phyloP scores from a whole-genome alignment of 2,329 filamentous ascomycete species.

The Epichloe hybrida region DNA sequence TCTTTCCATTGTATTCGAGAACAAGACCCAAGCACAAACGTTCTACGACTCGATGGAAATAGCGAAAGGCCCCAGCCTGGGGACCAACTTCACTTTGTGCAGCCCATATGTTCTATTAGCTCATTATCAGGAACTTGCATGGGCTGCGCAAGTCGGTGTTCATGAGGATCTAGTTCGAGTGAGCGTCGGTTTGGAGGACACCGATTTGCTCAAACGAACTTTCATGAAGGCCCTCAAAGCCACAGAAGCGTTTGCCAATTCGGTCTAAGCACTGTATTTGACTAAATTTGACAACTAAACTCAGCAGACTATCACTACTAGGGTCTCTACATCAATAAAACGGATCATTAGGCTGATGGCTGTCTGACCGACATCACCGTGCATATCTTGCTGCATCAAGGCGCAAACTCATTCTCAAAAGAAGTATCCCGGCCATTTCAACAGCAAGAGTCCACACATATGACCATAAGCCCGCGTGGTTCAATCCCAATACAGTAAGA shows the following conservation, averaged over 20 bases:
- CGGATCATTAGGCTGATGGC: not conserved
- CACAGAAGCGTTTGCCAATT: slow-evolving; percentile 15
- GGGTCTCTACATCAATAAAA: not conserved
- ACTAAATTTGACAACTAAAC: not conserved
- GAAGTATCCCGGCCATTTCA: not conserved
- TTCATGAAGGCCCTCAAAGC: slow-evolving; percentile 60
- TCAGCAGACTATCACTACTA: not conserved
- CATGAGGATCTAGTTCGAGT: slow-evolving; percentile 69
- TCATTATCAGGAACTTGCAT: slow-evolving; percentile 85
- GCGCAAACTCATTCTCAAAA: not conserved
- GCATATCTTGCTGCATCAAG: not conserved
- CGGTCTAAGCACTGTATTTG: not conserved
- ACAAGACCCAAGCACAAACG: slow-evolving; percentile 53
- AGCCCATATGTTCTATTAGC: slow-evolving; percentile 86
- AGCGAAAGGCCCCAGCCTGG: slow-evolving; percentile 85
- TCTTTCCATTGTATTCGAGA: slow-evolving; percentile 69
- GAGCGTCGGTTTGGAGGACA: slow-evolving; percentile 81
- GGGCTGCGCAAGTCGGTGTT: slow-evolving; percentile 72
- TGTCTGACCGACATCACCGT: not conserved
- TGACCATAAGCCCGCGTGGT: not conserved
- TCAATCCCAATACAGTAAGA: not conserved
- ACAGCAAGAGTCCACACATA: not conserved
- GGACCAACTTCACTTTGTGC: slow-evolving; percentile 90
- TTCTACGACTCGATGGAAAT: slow-evolving; percentile 83
- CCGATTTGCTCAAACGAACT: slow-evolving; percentile 45